Base-by-base conservation (phyloP, 257 asterid genomes). In the Pogostemon cablin region DNA sequence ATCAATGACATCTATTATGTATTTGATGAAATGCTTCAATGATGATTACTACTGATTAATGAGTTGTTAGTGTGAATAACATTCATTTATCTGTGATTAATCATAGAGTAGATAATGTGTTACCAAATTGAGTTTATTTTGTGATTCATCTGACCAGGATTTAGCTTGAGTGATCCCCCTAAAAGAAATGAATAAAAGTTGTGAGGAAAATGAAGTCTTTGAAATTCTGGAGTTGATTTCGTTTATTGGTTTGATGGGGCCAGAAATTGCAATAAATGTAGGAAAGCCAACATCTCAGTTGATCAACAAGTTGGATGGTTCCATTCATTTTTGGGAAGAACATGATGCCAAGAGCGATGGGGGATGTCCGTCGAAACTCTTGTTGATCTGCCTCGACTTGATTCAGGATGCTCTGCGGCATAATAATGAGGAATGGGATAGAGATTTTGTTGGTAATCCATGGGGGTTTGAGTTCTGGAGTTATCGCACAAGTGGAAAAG, bases 391-490 rank as follows among this genome's bases (percentile, higher is more conserved):
- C 70, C 67, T 92, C 75, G 83, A 81, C 66, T 71, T 75, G 15
- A 81, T 92, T 72, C 89, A 90, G 74, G 75, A 73, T 39, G 81
- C 65, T 32, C 49, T 89, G 76, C 77, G 61, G 54, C 71, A 72
- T 53, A 85, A 81, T 46, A 83, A 74, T 41, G 73, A 56, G 34
- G 83, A 76, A 65, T 67, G 64, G 50, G 82, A 80, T 11, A 72
- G 57, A 32, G 88, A 90, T 37, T 75, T 89, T 70, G 87, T 82
- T 56, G 86, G 81, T 9, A 69, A 75, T 68, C 68, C 81, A 5
- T 87, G 96, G 96, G 98, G 98, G 60, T 58, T 83, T 62, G 84
- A 86, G 77, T 92, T 92, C 75, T 89, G 96, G 96, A 85, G 83
- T 56, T 65, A 70, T 57, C 86, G 82, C 77, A 76, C 79, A 5